phyloP scores from a whole-genome alignment of 352 stramenopile species.

The Phytophthora parvispora region DNA sequence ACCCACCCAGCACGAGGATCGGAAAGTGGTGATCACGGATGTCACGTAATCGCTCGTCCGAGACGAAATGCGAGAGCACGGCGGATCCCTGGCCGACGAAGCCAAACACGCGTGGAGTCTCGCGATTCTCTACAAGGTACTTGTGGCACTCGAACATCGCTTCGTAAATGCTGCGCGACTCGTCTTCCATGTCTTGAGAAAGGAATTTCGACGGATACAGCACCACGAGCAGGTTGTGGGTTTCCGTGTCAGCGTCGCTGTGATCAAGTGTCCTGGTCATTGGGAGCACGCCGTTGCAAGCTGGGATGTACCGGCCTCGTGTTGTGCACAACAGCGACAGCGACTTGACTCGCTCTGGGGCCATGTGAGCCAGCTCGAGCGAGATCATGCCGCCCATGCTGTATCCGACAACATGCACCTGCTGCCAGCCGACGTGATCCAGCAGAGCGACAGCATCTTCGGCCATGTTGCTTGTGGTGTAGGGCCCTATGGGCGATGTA shows the following conservation, averaged over 20 bases:
- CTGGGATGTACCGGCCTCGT: slow-evolving; percentile 41
- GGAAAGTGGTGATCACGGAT: slow-evolving; percentile 49
- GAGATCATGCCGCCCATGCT: slow-evolving; percentile 68
- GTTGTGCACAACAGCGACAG: slow-evolving; percentile 56
- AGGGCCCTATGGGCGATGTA: slow-evolving; percentile 42
- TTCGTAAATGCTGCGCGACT: slow-evolving; percentile 33
- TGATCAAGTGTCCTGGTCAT: slow-evolving; percentile 41
- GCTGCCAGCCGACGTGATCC: slow-evolving; percentile 50
- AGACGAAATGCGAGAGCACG: slow-evolving; percentile 49
- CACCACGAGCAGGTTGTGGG: slow-evolving; percentile 42
- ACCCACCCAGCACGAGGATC: slow-evolving; percentile 43
- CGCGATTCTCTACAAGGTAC: slow-evolving; percentile 38
- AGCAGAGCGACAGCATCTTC: slow-evolving; percentile 52
- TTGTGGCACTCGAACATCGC: slow-evolving; percentile 46
- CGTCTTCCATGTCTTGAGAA: slow-evolving; percentile 38
- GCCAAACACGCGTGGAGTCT: slow-evolving; percentile 33
- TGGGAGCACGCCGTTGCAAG: slow-evolving; percentile 32
- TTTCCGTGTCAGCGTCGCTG: slow-evolving; percentile 32
- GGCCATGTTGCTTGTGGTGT: slow-evolving; percentile 56
- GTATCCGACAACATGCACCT: slow-evolving; percentile 49
- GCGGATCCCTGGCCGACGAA: slow-evolving; percentile 46
- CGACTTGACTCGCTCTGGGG: slow-evolving; percentile 45
- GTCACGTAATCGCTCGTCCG: slow-evolving; percentile 41
- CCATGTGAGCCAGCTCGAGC: slow-evolving; percentile 43
- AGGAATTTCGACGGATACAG: slow-evolving; percentile 44